phyloP scores from a whole-genome alignment of 1,284 basidiomycete species.

The Wolfiporia cocos region DNA sequence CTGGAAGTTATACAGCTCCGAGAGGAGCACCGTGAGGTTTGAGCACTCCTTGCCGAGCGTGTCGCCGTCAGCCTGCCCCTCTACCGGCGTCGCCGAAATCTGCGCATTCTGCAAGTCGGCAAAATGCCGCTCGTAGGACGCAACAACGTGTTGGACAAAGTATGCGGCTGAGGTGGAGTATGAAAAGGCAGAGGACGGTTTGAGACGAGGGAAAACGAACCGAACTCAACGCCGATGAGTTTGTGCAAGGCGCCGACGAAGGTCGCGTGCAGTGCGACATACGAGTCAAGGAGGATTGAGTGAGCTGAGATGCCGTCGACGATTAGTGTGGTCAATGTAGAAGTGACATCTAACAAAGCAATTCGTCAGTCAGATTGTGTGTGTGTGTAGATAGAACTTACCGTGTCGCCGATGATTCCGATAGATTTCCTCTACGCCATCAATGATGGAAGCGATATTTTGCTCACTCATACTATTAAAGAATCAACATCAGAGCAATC shows the following conservation, averaged over 20 bases:
- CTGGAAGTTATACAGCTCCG: constrained; percentile 94
- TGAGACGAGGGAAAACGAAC: constrained; percentile 32
- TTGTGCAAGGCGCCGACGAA: constrained; percentile 84
- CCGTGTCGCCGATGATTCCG: constrained; percentile 78
- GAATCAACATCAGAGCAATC: too few species aligned
- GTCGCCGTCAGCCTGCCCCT: constrained; percentile 23
- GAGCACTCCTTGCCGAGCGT: constrained; percentile 77
- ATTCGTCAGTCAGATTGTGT: neutral
- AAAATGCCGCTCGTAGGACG: constrained; percentile 60
- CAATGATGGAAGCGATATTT: constrained; percentile 81
- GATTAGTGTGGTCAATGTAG: constrained; percentile 73
- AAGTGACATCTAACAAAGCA: constrained; percentile 65
- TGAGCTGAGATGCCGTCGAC: constrained; percentile 81
- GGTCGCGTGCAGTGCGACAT: constrained; percentile 87
- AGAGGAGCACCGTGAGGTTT: constrained; percentile 84
- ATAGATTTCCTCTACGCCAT: constrained; percentile 77
- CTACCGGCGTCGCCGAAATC: constrained; percentile 8
- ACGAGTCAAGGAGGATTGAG: constrained; percentile 83
- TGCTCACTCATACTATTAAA: constrained; percentile 83
- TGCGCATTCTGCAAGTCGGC: constrained; percentile 13
- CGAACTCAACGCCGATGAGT: constrained; percentile 87
- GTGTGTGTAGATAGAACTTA: constrained; percentile 32
- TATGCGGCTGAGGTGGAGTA: constrained; percentile 56
- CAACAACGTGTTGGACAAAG: constrained; percentile 68
- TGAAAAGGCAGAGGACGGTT: neutral